A percentile compares a stretch with the other conserved stretches of the same genome.
Conservation (phyloP, 371 early-diverging fungal genomes). For the Batkoa obscura region DNA sequence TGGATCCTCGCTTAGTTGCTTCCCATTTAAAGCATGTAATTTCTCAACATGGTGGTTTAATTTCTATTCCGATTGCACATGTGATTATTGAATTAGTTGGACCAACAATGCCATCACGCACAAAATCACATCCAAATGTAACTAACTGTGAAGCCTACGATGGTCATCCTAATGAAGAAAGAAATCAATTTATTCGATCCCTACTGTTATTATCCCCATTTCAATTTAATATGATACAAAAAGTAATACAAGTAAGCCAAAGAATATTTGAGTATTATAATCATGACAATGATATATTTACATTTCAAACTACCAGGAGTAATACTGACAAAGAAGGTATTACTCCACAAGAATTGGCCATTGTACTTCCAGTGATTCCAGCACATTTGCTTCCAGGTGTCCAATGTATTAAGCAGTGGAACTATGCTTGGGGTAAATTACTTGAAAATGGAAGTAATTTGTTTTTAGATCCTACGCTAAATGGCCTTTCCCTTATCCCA, state of each 20-base stretch:
- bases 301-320: background rate
- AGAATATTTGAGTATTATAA: no score
- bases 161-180: background rate
- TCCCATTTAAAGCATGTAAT: constrained; percentile 1
- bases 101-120: background rate
- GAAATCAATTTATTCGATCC: background rate
- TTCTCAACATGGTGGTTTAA: background rate
- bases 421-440: constrained; percentile 1
- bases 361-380: constrained; percentile 3
- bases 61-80: background rate
- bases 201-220: background rate
- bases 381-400: background rate
- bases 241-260: background rate
- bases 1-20: constrained; percentile 1
- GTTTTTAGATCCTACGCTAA: background rate
- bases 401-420: background rate
- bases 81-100: constrained; percentile 3
- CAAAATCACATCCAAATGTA: background rate
- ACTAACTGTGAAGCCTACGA: no score
- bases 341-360: background rate
- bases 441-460: background rate
- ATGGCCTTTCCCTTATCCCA: background rate
- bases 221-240: constrained; percentile 1
- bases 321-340: background rate
- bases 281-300: background rate